Conservation (phyloP, 495 filamentous ascomycete genomes). For the Haplographium delicatum region DNA sequence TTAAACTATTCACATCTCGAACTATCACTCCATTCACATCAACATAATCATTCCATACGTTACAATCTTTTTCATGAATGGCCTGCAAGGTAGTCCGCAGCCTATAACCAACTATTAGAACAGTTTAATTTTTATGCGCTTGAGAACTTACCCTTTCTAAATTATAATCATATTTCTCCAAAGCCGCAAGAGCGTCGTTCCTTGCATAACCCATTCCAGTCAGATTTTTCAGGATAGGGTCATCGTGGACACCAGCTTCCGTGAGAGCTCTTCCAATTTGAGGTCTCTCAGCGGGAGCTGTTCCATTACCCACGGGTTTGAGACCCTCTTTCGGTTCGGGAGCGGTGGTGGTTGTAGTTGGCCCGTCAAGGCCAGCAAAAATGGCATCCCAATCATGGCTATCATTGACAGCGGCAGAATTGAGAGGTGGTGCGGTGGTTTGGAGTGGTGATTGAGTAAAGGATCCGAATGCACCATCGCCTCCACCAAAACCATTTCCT, state of each 20-base stretch:
- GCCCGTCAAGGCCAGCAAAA: constrained; percentile 70
- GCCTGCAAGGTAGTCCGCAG: constrained; percentile 28
- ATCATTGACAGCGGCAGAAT: constrained; percentile 24
- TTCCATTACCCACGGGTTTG: constrained; percentile 16
- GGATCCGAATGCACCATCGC: constrained; percentile 19
- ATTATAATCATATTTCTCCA: constrained; percentile 95
- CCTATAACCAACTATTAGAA: constrained; percentile 14
- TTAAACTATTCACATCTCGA: constrained; percentile 15
- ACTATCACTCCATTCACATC: constrained; percentile 1
- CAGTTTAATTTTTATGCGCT: neutral
- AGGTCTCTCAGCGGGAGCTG: constrained; percentile 15
- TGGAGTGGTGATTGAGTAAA: constrained; percentile 17
- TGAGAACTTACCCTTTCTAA: constrained; percentile 73
- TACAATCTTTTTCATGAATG: constrained; percentile 21
- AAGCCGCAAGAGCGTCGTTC: constrained; percentile 68
- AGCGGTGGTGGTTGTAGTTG: constrained; percentile 12
- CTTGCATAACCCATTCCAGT: constrained; percentile 88
- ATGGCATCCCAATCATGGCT: constrained; percentile 93
- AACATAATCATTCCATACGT: neutral
- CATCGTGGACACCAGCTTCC: constrained; percentile 74
- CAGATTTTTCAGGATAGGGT: constrained; percentile 84
- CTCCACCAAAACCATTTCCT: constrained; percentile 29
- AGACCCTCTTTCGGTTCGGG: neutral
- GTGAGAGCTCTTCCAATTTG: constrained; percentile 62
- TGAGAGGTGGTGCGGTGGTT: constrained; percentile 26